Conservation (phyloP, 1,284 basidiomycete genomes). For the Thelephora terrestris region DNA sequence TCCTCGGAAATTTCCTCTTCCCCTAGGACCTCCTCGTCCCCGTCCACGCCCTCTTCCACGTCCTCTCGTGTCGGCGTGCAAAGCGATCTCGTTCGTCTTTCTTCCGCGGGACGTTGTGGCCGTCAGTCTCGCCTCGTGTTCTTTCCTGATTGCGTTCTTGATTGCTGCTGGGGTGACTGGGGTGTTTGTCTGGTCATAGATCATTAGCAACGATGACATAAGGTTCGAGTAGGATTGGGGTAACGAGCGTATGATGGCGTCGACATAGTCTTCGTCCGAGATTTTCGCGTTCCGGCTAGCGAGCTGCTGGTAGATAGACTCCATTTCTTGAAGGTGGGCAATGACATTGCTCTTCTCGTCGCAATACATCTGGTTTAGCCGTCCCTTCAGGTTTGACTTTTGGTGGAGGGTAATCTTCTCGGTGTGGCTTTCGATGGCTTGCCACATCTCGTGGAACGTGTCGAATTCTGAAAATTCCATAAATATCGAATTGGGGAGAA, state of each 20-base stretch:
- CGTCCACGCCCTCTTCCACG: conserved; percentile 15
- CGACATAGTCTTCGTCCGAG: conserved; percentile 14
- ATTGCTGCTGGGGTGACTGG: conserved; percentile 11
- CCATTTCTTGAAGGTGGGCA: conserved; percentile 15
- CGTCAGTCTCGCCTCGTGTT: conserved; percentile 12
- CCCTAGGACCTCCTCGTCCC: conserved; percentile 13
- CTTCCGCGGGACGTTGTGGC: conserved; percentile 2
- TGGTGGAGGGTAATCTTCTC: conserved; percentile 8
- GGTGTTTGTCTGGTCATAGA: conserved; percentile 6
- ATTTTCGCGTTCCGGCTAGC: conserved; percentile 11
- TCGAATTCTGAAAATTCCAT: conserved; percentile 5
- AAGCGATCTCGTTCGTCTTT: conserved; percentile 12
- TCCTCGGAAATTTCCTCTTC: conserved; percentile 4
- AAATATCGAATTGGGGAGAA: conserved; percentile 4
- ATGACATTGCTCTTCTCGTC: conserved; percentile 12
- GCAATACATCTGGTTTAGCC: conserved; percentile 6
- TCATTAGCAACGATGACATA: conserved; percentile 8
- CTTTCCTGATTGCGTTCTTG: conserved; percentile 10
- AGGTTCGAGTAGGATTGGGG: conserved; percentile 9
- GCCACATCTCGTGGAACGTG: conserved; percentile 5
- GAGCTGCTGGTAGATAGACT: conserved; percentile 12
- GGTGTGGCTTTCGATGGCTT: conserved; percentile 2
- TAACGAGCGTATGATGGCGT: conserved; percentile 18
- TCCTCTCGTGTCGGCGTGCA: conserved; percentile 18
- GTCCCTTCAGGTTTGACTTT: conserved; percentile 2